Percentiles rank a stretch among this genome's conserved stretches.
phyloP scores from a whole-genome alignment of 1,284 basidiomycete species.

The Cryptococcus jaspeensis region DNA sequence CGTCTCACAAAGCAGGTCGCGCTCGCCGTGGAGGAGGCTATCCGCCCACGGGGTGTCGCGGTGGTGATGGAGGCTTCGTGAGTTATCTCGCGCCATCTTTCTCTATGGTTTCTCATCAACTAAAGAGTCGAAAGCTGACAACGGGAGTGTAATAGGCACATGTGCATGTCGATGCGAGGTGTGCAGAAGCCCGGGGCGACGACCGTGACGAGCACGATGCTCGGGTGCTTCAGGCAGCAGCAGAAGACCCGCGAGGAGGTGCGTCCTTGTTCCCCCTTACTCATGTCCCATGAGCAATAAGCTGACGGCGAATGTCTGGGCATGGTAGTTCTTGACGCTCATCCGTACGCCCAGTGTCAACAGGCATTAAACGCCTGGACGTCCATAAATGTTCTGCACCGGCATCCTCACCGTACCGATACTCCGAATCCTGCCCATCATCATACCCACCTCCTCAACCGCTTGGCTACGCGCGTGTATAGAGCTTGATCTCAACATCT shows the following conservation, averaged over 20 bases:
- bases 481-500: too few relatives aligned
- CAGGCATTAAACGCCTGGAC: conserved; percentile 2
- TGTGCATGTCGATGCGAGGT: conserved; percentile 99
- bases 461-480: too few relatives aligned
- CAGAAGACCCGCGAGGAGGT: conserved; percentile 96
- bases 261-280: conserved; percentile 27
- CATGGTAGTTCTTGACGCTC: conserved; percentile 19
- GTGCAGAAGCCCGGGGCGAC: conserved; percentile 97
- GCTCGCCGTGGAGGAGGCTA: conserved; percentile 93
- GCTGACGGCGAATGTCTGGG: neutral
- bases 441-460: neutral
- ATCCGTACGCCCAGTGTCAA: conserved; percentile 21
- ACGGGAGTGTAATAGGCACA: conserved; percentile 63
- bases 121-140: neutral
- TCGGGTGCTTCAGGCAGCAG: conserved; percentile 93
- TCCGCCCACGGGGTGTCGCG: conserved; percentile 95
- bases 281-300: neutral
- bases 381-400: neutral
- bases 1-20: conserved; percentile 97
- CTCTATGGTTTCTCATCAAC: neutral
- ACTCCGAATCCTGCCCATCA: conserved; percentile 1
- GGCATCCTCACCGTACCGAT: neutral
- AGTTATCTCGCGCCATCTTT: conserved; percentile 46
- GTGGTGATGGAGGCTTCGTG: conserved; percentile 98
- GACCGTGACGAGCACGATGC: conserved; percentile 98